phyloP scores from a whole-genome alignment of 1,139 yeast genomes.

The Kodamaea alishanica region DNA sequence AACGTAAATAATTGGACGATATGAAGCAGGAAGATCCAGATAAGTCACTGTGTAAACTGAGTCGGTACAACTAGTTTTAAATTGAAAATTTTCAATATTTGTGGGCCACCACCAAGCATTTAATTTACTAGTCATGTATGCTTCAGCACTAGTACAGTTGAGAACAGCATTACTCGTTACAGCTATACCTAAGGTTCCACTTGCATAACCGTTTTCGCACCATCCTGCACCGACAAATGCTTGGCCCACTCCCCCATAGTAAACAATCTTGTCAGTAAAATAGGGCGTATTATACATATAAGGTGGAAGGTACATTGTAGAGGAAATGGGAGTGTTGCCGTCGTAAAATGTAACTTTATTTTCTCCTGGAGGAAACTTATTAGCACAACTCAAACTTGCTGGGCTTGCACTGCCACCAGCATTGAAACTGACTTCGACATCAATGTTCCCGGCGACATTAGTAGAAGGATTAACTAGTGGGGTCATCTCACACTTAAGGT shows the following conservation, averaged over 20 bases:
- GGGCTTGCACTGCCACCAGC: slow-evolving; percentile 19
- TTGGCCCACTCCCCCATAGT: no score
- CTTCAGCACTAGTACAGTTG: slow-evolving; percentile 22
- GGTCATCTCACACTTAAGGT: no score
- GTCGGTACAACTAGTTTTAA: slow-evolving; percentile 16
- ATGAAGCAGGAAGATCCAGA: slow-evolving; percentile 27
- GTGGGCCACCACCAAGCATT: slow-evolving; percentile 23
- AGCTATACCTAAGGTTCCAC: slow-evolving; percentile 23
- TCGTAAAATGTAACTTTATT: slow-evolving; percentile 25
- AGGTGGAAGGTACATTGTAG: slow-evolving; percentile 12
- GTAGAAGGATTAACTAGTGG: no score
- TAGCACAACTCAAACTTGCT: slow-evolving; percentile 20
- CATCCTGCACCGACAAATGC: slow-evolving; percentile 15
- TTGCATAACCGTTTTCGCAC: slow-evolving; percentile 22
- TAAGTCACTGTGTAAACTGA: slow-evolving; percentile 13
- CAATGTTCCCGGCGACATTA: slow-evolving; percentile 23
- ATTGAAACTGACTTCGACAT: slow-evolving; percentile 25
- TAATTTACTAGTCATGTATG: slow-evolving; percentile 18
- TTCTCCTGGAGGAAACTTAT: slow-evolving; percentile 18
- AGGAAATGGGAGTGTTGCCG: slow-evolving; percentile 19
- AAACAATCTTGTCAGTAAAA: slow-evolving; percentile 3
- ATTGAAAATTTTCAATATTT: slow-evolving; percentile 4
- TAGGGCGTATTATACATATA: slow-evolving; percentile 3
- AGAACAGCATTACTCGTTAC: slow-evolving; percentile 8
- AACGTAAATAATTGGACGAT: slow-evolving; percentile 25